These are phyloP conservation scores for Toxoplasma gondii DNA, from an alignment of 169 alveolate species.

Conservation along the genomic window DNA sequence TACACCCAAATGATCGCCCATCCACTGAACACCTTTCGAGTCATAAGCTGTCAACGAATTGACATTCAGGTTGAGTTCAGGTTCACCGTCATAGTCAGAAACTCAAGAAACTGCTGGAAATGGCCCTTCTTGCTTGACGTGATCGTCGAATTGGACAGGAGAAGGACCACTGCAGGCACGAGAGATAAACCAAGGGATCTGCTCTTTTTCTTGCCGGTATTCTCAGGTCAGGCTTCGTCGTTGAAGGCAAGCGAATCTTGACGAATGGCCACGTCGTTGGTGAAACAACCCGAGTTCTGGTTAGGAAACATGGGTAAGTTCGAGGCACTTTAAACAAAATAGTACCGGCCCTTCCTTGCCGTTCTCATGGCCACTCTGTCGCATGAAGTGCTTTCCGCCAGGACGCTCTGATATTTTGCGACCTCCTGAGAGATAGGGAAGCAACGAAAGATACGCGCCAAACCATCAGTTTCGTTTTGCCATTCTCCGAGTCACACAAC, in stretches of 20 bases:
- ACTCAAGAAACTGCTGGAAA: too few species aligned
- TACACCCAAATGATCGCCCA: too few species aligned
- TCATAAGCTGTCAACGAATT: too few species aligned
- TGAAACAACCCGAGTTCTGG: conserved; percentile 83
- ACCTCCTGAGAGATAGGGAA: neutral
- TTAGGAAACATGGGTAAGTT: conserved; percentile 82
- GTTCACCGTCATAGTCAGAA: too few species aligned
- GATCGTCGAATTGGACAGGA: too few species aligned
- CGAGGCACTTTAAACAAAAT: neutral
- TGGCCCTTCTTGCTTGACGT: too few species aligned
- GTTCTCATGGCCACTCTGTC: neutral
- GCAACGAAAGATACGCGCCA: neutral
- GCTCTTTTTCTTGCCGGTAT: neutral
- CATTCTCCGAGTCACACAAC: too few species aligned
- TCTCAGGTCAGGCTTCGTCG: conserved; percentile 83
- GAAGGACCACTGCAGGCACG: too few species aligned
- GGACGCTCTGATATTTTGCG: neutral
- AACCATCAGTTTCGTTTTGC: too few species aligned
- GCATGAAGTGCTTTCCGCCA: neutral
- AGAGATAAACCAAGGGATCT: too few species aligned
- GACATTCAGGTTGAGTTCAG: too few species aligned
- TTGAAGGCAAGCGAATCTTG: conserved; percentile 76
- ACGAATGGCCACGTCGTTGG: conserved; percentile 88
- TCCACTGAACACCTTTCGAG: too few species aligned
- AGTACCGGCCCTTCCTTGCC: neutral